A percentile compares a stretch with the other conserved stretches of the same genome.
Evolutionary conservation across 2,329 filamentous ascomycete genomes (phyloP).

Genomic region (Seiridium unicorne): DNA sequence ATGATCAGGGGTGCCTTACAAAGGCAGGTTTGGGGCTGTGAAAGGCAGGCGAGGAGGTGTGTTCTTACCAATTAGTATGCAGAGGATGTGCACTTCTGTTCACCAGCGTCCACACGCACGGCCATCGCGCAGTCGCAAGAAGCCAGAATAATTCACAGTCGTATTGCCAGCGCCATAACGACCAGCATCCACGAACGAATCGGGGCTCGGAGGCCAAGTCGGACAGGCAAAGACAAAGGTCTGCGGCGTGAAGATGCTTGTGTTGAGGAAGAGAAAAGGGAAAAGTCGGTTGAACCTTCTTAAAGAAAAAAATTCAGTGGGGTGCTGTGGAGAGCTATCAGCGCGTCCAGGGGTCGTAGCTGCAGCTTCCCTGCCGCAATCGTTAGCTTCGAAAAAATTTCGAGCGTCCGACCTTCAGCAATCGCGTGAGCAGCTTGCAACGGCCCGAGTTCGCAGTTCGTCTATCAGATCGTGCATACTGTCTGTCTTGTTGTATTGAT

Average conservation of each 20-base stretch:
- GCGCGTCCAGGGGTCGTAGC: neutral
- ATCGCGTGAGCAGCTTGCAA: neutral
- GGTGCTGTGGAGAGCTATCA: slow-evolving; percentile 2
- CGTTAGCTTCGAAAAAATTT: slow-evolving; percentile 2
- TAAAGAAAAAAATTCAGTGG: slow-evolving; percentile 6
- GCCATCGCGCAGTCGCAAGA: too few species aligned
- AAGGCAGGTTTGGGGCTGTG: neutral
- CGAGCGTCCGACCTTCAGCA: neutral
- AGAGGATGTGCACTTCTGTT: too few species aligned
- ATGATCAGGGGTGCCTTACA: neutral
- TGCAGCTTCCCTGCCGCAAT: neutral
- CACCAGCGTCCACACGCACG: too few species aligned
- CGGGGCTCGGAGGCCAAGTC: neutral
- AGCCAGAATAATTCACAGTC: too few species aligned
- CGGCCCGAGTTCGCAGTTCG: neutral
- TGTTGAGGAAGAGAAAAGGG: neutral
- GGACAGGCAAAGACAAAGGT: neutral
- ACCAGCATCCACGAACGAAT: neutral
- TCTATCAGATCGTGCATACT: neutral
- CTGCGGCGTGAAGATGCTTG: neutral
- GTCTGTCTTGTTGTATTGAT: neutral
- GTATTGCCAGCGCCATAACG: too few species aligned
- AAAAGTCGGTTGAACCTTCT: neutral
- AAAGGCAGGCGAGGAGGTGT: neutral
- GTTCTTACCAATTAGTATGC: neutral